phyloP scores from a whole-genome alignment of 2,329 filamentous ascomycete genomes.

The Onygenales sp. region DNA sequence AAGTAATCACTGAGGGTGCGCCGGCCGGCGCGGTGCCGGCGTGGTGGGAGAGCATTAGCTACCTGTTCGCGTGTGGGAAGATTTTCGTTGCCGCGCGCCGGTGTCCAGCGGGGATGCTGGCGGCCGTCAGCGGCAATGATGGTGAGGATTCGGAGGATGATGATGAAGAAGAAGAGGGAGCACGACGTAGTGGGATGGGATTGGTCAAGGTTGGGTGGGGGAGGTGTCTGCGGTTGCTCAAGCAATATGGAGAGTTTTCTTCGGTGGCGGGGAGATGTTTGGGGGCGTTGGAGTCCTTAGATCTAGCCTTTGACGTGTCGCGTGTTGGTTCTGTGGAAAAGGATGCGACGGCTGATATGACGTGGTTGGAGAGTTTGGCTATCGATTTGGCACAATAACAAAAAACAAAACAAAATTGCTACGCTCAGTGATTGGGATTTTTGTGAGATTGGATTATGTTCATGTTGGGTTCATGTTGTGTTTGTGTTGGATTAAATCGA shows the following conservation, averaged over 20 bases:
- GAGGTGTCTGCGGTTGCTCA: conserved; percentile 4
- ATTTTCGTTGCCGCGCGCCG: conserved; percentile 10
- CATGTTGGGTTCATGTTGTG: neutral
- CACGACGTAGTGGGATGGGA: neutral
- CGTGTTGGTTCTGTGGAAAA: neutral
- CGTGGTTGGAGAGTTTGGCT: conserved; percentile 11
- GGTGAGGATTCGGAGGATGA: neutral
- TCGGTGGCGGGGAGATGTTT: conserved; percentile 4
- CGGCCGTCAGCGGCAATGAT: neutral
- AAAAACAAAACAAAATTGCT: neutral
- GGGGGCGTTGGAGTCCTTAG: conserved; percentile 5
- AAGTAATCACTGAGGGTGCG: conserved; percentile 3
- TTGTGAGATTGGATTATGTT: too few species aligned
- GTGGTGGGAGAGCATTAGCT: conserved; percentile 12
- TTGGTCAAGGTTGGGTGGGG: conserved; percentile 6
- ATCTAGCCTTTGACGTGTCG: neutral
- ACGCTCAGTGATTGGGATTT: too few species aligned
- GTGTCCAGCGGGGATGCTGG: conserved; percentile 4
- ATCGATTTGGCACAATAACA: conserved; percentile 3
- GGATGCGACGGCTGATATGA: conserved; percentile 6
- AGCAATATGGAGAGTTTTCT: conserved; percentile 6
- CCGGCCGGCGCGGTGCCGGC: conserved; percentile 2
- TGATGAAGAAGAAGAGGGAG: neutral
- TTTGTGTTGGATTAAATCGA: too few species aligned
- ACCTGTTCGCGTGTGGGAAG: conserved; percentile 9